Percentiles rank a stretch among this genome's conserved stretches.
phyloP scores from a whole-genome alignment of 1,139 yeast genomes.

The Geotrichum australiense region DNA sequence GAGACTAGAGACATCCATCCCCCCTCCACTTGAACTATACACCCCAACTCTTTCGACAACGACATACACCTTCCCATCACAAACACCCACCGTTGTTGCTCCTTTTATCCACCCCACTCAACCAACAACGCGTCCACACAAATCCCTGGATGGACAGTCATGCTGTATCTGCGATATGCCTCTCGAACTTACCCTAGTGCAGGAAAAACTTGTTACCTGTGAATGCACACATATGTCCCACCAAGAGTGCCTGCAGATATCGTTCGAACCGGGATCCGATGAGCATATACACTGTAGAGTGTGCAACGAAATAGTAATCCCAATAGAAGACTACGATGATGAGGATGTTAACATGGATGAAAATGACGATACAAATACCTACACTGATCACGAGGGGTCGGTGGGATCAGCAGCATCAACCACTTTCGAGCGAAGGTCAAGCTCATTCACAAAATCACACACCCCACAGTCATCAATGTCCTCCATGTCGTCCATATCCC shows the following conservation, averaged over 20 bases:
- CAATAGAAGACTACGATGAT: neutral
- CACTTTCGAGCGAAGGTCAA: too few species aligned
- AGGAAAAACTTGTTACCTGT: slow-evolving; percentile 24
- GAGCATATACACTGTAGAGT: too few species aligned
- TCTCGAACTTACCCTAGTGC: slow-evolving; percentile 22
- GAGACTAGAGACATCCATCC: neutral
- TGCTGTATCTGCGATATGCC: slow-evolving; percentile 30
- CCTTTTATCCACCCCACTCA: neutral
- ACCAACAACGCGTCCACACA: slow-evolving; percentile 6
- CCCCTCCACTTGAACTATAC: slow-evolving; percentile 5
- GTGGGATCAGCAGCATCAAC: neutral
- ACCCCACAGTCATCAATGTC: slow-evolving; percentile 1
- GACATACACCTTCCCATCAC: slow-evolving; percentile 5
- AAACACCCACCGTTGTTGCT: neutral
- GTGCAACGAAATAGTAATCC: too few species aligned
- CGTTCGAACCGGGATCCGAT: too few species aligned
- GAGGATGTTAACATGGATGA: neutral
- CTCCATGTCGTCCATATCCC: slow-evolving; percentile 1
- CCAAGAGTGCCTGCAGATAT: slow-evolving; percentile 25
- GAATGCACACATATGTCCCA: slow-evolving; percentile 26
- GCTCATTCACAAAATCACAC: neutral
- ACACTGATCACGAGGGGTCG: too few species aligned
- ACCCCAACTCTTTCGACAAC: slow-evolving; percentile 9
- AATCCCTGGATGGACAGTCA: slow-evolving; percentile 3
- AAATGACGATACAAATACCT: neutral